Conservation (phyloP, 2,329 filamentous ascomycete species). For the Pseudocercospora vitis region DNA sequence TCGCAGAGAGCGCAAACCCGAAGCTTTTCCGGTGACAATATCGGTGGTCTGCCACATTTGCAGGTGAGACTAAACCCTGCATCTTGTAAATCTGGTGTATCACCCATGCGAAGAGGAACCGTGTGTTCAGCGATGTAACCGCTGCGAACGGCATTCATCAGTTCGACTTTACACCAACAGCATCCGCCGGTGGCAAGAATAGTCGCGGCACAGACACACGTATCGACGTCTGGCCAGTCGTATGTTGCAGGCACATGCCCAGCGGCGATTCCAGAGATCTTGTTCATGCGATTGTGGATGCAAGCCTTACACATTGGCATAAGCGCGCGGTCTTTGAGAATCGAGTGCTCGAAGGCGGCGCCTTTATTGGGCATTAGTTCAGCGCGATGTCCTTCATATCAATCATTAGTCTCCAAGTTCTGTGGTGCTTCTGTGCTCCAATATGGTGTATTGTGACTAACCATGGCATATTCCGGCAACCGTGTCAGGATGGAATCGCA, state of each 20-base stretch:
- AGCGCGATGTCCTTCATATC: neutral
- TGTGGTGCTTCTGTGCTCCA: neutral
- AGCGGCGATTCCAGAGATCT: neutral
- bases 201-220: neutral
- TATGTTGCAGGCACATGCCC: neutral
- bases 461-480: neutral
- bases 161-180: conserved; percentile 1
- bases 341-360: neutral
- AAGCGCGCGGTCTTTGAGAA: neutral
- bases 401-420: neutral
- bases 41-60: no score
- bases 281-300: neutral
- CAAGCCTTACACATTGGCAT: conserved; percentile 1
- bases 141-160: neutral
- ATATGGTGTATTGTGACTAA: neutral
- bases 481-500: no score
- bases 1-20: neutral
- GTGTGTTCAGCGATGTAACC: no score
- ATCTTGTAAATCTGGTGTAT: no score
- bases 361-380: neutral
- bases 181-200: neutral
- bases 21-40: no score
- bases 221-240: neutral
- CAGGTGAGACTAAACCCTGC: no score
- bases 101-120: no score